Conservation (phyloP, 345 rosid genomes). For the Litchi chinensis region DNA sequence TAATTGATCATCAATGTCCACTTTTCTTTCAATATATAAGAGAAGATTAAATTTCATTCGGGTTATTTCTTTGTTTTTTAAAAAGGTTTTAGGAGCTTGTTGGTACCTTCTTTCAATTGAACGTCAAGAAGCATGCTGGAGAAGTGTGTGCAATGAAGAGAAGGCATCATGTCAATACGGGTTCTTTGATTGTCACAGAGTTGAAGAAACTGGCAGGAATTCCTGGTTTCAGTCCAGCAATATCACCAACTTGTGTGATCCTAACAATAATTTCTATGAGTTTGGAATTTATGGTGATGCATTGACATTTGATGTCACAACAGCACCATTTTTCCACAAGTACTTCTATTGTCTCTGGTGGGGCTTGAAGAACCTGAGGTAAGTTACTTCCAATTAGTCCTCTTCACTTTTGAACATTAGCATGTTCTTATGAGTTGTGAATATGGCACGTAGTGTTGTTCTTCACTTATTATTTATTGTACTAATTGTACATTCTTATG, state of each 20-base stretch:
- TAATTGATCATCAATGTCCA: neutral
- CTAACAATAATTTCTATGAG: conserved; percentile 44
- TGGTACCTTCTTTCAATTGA: conserved; percentile 92
- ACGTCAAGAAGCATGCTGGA: conserved; percentile 88
- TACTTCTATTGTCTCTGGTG: conserved; percentile 97
- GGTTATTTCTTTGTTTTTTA: neutral
- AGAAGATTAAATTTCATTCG: neutral
- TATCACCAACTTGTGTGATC: conserved; percentile 53
- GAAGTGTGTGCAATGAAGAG: conserved; percentile 56
- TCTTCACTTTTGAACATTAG: neutral
- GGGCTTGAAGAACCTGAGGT: conserved; percentile 91
- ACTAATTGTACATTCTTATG: neutral
- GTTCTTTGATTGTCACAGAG: conserved; percentile 66
- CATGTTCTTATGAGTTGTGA: neutral
- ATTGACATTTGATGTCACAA: conserved; percentile 51
- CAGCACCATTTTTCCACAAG: conserved; percentile 67
- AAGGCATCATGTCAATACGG: conserved; percentile 48
- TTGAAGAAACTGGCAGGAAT: conserved; percentile 38
- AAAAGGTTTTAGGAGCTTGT: conserved; percentile 92
- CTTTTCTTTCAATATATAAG: neutral
- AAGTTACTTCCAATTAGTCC: neutral
- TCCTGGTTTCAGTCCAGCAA: conserved; percentile 74
- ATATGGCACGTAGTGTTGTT: neutral
- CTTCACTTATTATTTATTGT: too few species aligned
- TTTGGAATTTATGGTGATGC: conserved; percentile 88